phyloP scores from a whole-genome alignment of 2,329 filamentous ascomycete species.

The Neonectria hederae region DNA sequence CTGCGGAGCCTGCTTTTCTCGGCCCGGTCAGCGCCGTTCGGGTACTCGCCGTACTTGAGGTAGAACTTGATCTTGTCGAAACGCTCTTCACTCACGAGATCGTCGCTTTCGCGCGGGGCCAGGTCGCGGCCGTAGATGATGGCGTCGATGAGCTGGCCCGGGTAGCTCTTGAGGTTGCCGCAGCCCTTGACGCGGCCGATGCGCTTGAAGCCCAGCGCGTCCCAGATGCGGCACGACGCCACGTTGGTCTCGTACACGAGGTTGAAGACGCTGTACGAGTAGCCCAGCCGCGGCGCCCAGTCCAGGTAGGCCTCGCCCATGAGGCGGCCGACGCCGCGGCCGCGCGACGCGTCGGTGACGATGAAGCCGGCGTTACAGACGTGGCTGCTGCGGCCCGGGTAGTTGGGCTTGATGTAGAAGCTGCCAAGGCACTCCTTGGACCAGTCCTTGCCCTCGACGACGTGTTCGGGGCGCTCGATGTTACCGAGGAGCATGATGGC shows the following conservation, averaged over 20 bases:
- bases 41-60: slow-evolving; percentile 93
- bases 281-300: slow-evolving; percentile 83
- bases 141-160: slow-evolving; percentile 75
- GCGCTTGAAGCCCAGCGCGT: slow-evolving; percentile 89
- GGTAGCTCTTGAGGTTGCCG: slow-evolving; percentile 74
- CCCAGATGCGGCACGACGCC: slow-evolving; percentile 90
- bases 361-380: slow-evolving; percentile 87
- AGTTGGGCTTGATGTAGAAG: slow-evolving; percentile 95
- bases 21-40: slow-evolving; percentile 88
- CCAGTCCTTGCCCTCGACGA: slow-evolving; percentile 75
- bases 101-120: slow-evolving; percentile 70
- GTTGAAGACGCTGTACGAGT: slow-evolving; percentile 94
- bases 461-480: slow-evolving; percentile 69
- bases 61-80: slow-evolving; percentile 99
- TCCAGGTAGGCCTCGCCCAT: slow-evolving; percentile 82
- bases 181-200: slow-evolving; percentile 83
- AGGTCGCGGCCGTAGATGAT: slow-evolving; percentile 80
- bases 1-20: slow-evolving; percentile 95
- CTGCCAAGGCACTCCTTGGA: slow-evolving; percentile 83
- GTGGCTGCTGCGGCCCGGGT: slow-evolving; percentile 89
- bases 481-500: slow-evolving; percentile 87
- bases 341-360: slow-evolving; percentile 76
- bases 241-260: slow-evolving; percentile 94
- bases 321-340: slow-evolving; percentile 77
- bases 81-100: slow-evolving; percentile 91